Base-by-base conservation (phyloP, 108 stramenopile species). In the Cyclotella cryptica region DNA sequence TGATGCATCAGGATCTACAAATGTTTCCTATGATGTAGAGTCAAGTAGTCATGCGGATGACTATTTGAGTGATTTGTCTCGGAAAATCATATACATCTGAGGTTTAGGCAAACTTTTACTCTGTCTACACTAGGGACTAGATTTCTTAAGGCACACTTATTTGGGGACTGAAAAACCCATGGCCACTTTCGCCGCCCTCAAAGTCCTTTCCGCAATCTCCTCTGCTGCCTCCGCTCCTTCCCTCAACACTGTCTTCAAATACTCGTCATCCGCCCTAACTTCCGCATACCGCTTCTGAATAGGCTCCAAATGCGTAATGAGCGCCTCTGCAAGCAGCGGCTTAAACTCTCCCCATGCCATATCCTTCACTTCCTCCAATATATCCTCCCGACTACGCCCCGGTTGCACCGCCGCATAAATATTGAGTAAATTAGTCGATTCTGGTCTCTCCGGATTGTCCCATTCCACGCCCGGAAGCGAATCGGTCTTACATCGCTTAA, bases 401-500 rank as follows among this genome's bases (percentile, higher is more conserved):
- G 93, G 92, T 72, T 95, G 92, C 10, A 97, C 94, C 9, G 95
- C 97, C 39, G 88, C 74, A 74, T 96, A 98, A 69, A 99, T 98
- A 65, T 93, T 97, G 21, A 99, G 81, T 17, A 99, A 77, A 71
- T 99, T 99, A 21, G 96, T 97, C 10, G 96, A 90, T 74, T 99
- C 99, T 10, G 99, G 98, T 71, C 99, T 93, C 26, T 93, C 94
- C 17, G 95, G 96, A 79, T 98, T 97, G 85, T 95, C 97, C 96
- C 98, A 98, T 81, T 98, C 97, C 59, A 97, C 77, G 17, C 96
- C 96, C 15, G 72, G 42, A 19, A 88, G 44, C 24, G 88, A 70
- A 84, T 99, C 99, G 1, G 99, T 99, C 85, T 99, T 98, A 80
- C 98, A 98, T 61, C 86, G 66, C 62, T 98, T 98, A 75, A 99